Base-by-base conservation (phyloP, 2,329 filamentous ascomycete genomes). In the Fusarium torreyae region DNA sequence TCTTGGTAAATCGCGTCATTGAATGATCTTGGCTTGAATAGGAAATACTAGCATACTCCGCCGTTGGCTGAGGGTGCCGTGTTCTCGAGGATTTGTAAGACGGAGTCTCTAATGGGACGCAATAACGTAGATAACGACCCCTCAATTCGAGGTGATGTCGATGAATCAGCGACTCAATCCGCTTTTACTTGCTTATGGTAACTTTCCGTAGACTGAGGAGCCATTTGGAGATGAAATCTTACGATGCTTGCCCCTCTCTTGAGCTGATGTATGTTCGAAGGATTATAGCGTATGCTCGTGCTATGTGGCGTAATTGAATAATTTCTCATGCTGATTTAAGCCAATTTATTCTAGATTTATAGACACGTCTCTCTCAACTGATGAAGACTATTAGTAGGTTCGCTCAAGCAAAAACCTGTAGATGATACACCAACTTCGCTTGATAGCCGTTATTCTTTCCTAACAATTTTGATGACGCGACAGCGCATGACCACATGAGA, bases 71-170 rank as follows among this genome's bases (percentile, higher is more conserved):
- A 20, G 50, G 59, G 56, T 63, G 59, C 49, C 44, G 56, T 60
- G 46, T 38, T 60, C 24, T 36, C 8, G 10, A 43, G 13, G 42
- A 63, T 63, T 61, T 61, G 56, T 61, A 54, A 61, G 42, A 48
- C 20, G 14, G 24, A 13, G 34, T 36, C 26, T 18, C 28, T 56
- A 17, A 48, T 48, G 42, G 22, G n/a, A 20, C n/a, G 31, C 20
- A 24, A 48, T 17, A 17, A 6, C 22, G 28, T 18, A 53, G 46
- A 31, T 46, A 14, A 17, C 4, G 4, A 24, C 39, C 31, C 34
- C 58, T 53, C 50, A 53, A 17, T 53, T 34, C 15, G 17, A 33
- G 17, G 24, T 14, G 3, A 0, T 46, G 39, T 20, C 34, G 50
- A 53, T 39, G 39, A 33, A 53, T 46, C 6, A 34, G 2, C 0